Conservation (phyloP, 805 yeast species). For the Starmerella powellii region DNA sequence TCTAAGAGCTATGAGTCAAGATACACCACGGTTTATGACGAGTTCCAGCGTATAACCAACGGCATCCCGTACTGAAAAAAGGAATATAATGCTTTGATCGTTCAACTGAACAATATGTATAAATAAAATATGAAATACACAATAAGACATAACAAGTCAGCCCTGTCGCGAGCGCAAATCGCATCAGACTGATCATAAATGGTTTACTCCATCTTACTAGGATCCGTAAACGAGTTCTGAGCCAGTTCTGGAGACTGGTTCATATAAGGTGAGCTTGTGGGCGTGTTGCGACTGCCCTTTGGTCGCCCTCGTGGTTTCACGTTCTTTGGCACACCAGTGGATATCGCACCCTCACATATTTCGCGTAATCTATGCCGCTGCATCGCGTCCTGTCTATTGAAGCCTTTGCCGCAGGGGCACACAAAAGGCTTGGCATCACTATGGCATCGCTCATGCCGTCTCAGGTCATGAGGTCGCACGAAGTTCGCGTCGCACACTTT, state of each 20-base stretch:
- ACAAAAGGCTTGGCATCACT: constrained; percentile 49
- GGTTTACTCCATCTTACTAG: no score
- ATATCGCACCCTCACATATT: constrained; percentile 68
- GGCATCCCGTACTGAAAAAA: constrained; percentile 78
- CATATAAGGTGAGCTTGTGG: constrained; percentile 5
- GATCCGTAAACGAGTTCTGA: background rate
- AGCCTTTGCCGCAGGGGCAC: constrained; percentile 91
- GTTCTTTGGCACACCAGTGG: constrained; percentile 12
- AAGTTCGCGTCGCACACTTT: constrained; percentile 64
- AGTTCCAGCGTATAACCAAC: constrained; percentile 89
- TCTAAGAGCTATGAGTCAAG: constrained; percentile 72
- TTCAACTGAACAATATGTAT: background rate
- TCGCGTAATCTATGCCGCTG: constrained; percentile 66
- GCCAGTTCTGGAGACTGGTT: background rate
- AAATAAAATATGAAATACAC: background rate
- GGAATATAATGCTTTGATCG: background rate
- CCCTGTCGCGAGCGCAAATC: background rate
- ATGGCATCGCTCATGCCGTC: constrained; percentile 83
- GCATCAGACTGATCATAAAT: no score
- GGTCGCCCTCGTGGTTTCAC: constrained; percentile 19
- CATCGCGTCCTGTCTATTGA: constrained; percentile 80
- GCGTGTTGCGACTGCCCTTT: constrained; percentile 13
- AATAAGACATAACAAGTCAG: background rate
- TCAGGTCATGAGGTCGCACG: constrained; percentile 89
- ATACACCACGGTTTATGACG: constrained; percentile 91